Conservation (phyloP, 2,329 filamentous ascomycete species). For the Diplodia intermedia region DNA sequence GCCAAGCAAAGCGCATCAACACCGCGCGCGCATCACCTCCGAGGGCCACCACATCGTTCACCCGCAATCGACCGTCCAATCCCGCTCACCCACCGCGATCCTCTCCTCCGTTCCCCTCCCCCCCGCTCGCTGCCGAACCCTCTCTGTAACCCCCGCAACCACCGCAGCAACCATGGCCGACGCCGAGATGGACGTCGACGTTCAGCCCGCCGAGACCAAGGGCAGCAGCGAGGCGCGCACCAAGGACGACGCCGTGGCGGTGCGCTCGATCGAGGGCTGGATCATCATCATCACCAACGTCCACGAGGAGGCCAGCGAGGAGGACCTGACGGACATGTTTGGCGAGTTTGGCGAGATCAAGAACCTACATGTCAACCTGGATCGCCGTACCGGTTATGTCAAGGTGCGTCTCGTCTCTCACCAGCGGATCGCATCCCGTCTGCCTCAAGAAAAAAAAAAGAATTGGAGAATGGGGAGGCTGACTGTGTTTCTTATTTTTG, state of each 20-base stretch:
- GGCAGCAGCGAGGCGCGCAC: slow-evolving; percentile 69
- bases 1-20: slow-evolving; percentile 28
- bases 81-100: background rate
- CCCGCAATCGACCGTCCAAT: background rate
- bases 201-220: slow-evolving; percentile 4
- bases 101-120: background rate
- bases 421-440: background rate
- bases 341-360: slow-evolving; percentile 86
- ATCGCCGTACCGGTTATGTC: slow-evolving; percentile 82
- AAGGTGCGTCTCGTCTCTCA: slow-evolving; percentile 64
- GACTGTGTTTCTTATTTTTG: background rate
- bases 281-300: slow-evolving; percentile 87
- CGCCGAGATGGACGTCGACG: slow-evolving; percentile 31
- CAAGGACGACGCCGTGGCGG: slow-evolving; percentile 71
- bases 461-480: background rate
- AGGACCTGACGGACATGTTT: slow-evolving; percentile 81
- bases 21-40: slow-evolving; percentile 17
- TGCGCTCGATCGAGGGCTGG: slow-evolving; percentile 89
- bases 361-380: slow-evolving; percentile 83
- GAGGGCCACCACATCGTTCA: background rate
- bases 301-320: slow-evolving; percentile 85
- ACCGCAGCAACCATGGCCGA: slow-evolving; percentile 23
- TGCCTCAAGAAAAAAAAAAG: too few species aligned
- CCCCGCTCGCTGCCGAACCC: background rate
- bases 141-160: slow-evolving; percentile 15